Conservation (phyloP, 495 filamentous ascomycete species). For the Terfezia claveryi region DNA sequence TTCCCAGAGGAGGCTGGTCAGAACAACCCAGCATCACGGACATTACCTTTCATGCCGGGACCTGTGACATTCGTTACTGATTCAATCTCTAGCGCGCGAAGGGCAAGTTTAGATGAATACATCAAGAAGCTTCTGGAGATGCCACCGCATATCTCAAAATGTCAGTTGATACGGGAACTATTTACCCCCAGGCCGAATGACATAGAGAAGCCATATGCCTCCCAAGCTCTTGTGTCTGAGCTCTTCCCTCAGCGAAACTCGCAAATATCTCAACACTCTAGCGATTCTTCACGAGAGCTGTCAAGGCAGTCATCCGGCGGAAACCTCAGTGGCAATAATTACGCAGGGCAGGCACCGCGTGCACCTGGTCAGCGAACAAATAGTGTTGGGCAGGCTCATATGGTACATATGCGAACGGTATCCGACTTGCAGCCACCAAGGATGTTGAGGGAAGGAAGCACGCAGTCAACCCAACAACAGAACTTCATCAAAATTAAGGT, state of each 20-base stretch:
- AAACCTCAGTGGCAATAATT: constrained; percentile 35
- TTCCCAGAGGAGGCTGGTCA: constrained; percentile 86
- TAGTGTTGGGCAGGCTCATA: constrained; percentile 20
- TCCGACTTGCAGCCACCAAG: constrained; percentile 20
- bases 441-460: constrained; percentile 51
- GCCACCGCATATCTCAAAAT: constrained; percentile 60
- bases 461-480: constrained; percentile 39
- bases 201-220: constrained; percentile 47
- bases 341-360: constrained; percentile 27
- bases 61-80: constrained; percentile 96
- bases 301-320: constrained; percentile 57
- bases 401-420: constrained; percentile 23
- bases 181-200: constrained; percentile 80
- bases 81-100: constrained; percentile 78
- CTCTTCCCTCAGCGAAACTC: constrained; percentile 28
- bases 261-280: constrained; percentile 29
- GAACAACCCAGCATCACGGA: constrained; percentile 45
- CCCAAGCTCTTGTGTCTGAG: constrained; percentile 45
- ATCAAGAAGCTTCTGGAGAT: constrained; percentile 75
- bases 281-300: constrained; percentile 25
- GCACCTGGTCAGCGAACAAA: constrained; percentile 34
- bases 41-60: constrained; percentile 93
- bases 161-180: constrained; percentile 63
- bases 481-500: constrained; percentile 75
- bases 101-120: constrained; percentile 81